phyloP scores from a whole-genome alignment of 441 rosid genomes.

The Jatropha multifida region DNA sequence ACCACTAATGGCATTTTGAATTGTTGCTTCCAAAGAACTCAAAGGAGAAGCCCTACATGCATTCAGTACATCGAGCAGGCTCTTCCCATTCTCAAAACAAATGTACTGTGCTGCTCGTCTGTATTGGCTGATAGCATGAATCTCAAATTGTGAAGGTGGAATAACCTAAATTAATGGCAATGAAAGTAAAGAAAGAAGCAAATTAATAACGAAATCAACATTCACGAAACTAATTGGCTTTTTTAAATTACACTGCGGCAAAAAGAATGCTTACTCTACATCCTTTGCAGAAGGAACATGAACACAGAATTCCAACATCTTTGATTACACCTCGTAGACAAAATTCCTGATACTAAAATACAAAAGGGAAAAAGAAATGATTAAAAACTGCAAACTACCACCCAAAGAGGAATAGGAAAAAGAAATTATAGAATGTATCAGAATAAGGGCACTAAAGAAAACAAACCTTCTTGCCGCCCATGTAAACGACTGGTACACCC shows the following conservation, averaged over 20 bases:
- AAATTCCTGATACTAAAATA: constrained; percentile 63
- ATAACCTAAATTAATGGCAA: constrained; percentile 59
- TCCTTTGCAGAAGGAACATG: constrained; percentile 81
- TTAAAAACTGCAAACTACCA: not conserved
- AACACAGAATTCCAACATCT: constrained; percentile 93
- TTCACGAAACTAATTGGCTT: constrained; percentile 22
- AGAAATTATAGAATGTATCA: not conserved
- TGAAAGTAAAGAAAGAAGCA: constrained; percentile 12
- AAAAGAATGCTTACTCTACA: constrained; percentile 57
- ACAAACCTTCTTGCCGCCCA: constrained; percentile 85
- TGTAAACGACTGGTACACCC: constrained; percentile 85
- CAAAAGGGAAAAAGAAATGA: constrained; percentile 7
- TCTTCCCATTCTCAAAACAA: constrained; percentile 97
- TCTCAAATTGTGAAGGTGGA: constrained; percentile 97
- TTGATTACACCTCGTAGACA: constrained; percentile 84
- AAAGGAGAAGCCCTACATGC: constrained; percentile 75
- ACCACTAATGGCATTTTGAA: constrained; percentile 65
- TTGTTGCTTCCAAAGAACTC: constrained; percentile 68
- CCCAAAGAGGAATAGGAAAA: not conserved
- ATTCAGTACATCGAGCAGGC: constrained; percentile 90
- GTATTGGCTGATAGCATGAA: constrained; percentile 92
- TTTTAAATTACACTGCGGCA: constrained; percentile 21
- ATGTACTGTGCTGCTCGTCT: constrained; percentile 94
- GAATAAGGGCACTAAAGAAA: constrained; percentile 18
- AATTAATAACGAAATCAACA: constrained; percentile 21